phyloP scores from a whole-genome alignment of 1,139 yeast species.

The Taphrina communis region DNA sequence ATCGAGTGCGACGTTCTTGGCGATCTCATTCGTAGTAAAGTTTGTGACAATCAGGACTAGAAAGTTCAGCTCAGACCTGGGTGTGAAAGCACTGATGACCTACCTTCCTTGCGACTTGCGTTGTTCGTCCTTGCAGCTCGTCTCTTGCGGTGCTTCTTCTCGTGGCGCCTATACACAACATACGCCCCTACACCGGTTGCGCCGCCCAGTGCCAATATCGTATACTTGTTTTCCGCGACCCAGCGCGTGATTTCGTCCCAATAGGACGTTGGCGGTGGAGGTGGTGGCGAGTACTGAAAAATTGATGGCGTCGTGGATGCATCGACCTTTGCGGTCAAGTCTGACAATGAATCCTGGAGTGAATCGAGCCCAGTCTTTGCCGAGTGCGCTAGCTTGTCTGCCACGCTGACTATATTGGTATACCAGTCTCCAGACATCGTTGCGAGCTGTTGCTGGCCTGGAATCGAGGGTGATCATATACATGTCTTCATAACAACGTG shows the following conservation, averaged over 20 bases:
- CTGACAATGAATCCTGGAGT: conserved; percentile 23
- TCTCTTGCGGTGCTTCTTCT: conserved; percentile 22
- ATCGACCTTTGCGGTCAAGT: conserved; percentile 6
- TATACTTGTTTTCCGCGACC: conserved; percentile 25
- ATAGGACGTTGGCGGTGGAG: conserved; percentile 26
- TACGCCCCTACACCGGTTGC: conserved; percentile 29
- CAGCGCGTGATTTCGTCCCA: conserved; percentile 10
- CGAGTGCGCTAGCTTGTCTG: conserved; percentile 2
- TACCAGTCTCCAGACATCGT: conserved; percentile 37
- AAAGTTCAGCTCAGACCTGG: not conserved
- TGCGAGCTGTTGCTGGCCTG: not conserved
- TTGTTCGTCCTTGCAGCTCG: conserved; percentile 36
- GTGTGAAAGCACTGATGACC: not conserved
- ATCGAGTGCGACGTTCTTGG: conserved; percentile 32
- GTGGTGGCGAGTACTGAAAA: not conserved
- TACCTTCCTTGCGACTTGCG: conserved; percentile 38
- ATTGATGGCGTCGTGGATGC: conserved; percentile 5
- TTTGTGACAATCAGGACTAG: conserved; percentile 21
- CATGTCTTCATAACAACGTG: too few relatives aligned
- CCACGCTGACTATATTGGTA: conserved; percentile 14
- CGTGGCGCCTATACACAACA: conserved; percentile 12
- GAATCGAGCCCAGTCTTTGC: conserved; percentile 7
- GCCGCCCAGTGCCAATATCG: conserved; percentile 7
- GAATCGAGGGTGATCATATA: too few relatives aligned
- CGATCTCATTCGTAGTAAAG: conserved; percentile 13